Conservation (phyloP, 345 rosid genomes). For the Sonneratia caseolaris region DNA sequence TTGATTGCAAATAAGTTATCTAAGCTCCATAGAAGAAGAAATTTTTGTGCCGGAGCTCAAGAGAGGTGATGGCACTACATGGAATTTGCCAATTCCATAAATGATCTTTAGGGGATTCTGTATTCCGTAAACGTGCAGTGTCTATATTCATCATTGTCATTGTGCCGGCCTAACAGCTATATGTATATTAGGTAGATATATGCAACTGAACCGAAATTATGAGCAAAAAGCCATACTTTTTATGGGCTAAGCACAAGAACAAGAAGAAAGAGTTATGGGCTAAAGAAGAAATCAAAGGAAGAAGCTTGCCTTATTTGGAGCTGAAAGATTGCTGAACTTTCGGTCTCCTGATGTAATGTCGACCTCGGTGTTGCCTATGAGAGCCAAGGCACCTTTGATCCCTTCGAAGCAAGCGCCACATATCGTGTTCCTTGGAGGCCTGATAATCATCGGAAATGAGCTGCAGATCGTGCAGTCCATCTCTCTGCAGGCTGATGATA, state of each 20-base stretch:
- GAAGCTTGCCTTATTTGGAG: constrained; percentile 51
- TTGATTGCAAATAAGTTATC: too few relatives aligned
- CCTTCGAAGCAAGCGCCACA: constrained; percentile 74
- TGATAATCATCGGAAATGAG: constrained; percentile 54
- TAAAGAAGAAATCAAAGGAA: background rate
- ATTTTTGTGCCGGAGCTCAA: too few relatives aligned
- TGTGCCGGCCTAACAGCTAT: too few relatives aligned
- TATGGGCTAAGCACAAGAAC: background rate
- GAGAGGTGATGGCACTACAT: too few relatives aligned
- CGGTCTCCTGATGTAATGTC: background rate
- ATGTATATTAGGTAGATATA: too few relatives aligned
- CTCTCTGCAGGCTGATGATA: background rate
- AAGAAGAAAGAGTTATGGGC: background rate
- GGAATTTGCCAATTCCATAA: too few relatives aligned
- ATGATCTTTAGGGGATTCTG: too few relatives aligned
- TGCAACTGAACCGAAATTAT: too few relatives aligned
- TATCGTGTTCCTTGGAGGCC: constrained; percentile 86
- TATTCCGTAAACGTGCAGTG: too few relatives aligned
- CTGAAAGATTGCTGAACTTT: background rate
- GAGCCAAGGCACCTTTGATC: constrained; percentile 36
- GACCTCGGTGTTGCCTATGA: constrained; percentile 46
- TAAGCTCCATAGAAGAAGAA: too few relatives aligned
- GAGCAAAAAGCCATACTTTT: background rate
- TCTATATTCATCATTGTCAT: too few relatives aligned
- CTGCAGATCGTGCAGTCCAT: constrained; percentile 88